A percentile compares a stretch with the other conserved stretches of the same genome.
phyloP scores from a whole-genome alignment of 768 basidiomycete genomes.

The Amanita jacksonii region DNA sequence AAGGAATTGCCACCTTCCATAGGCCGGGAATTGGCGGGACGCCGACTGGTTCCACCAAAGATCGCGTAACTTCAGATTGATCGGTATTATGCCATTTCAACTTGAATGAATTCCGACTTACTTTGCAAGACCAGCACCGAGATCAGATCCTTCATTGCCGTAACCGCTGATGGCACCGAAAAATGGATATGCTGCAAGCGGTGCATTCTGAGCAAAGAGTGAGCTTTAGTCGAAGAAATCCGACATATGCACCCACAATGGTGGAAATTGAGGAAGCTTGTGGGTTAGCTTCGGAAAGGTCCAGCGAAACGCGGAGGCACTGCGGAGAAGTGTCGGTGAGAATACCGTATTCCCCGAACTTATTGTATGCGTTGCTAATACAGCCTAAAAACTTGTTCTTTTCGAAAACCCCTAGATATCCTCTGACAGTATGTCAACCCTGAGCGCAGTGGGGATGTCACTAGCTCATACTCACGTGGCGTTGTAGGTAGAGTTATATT shows the following conservation, averaged over 20 bases:
- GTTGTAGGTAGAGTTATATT: too few relatives aligned
- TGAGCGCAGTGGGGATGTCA: too few relatives aligned
- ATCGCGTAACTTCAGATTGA: neutral
- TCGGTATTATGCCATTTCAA: neutral
- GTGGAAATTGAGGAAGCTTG: constrained; percentile 1
- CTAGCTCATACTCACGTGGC: too few relatives aligned
- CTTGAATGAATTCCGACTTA: neutral
- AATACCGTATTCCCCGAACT: constrained; percentile 4
- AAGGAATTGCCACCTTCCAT: constrained; percentile 3
- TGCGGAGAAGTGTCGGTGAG: constrained; percentile 1
- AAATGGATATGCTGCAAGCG: constrained; percentile 5
- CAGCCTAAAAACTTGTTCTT: neutral
- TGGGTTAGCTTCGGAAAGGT: neutral
- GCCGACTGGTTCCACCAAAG: constrained; percentile 2
- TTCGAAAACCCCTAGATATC: constrained; percentile 1
- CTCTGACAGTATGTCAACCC: neutral
- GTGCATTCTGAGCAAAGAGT: constrained; percentile 3
- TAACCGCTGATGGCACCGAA: constrained; percentile 5
- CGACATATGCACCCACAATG: neutral
- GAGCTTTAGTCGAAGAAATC: neutral
- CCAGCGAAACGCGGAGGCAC: constrained; percentile 1
- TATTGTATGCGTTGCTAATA: constrained; percentile 5
- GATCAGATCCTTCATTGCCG: neutral
- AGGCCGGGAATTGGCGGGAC: neutral
- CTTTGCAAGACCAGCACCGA: neutral